These are phyloP conservation scores for Byssoonygena ceratinophila DNA, from an alignment of 2,329 filamentous ascomycete genomes.

Conservation along the genomic window DNA sequence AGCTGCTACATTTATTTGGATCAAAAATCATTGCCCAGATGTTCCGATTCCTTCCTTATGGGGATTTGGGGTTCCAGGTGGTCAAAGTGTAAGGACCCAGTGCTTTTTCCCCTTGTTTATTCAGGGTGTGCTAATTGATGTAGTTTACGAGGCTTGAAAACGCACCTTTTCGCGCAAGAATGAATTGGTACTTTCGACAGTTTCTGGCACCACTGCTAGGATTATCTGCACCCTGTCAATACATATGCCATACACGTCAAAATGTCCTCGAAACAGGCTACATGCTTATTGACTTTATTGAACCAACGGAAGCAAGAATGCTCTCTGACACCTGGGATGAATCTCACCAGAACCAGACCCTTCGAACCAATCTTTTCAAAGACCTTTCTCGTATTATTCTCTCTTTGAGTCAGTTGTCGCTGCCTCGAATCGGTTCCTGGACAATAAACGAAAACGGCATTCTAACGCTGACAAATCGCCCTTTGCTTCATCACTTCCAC, in stretches of 20 bases:
- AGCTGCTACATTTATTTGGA: slow-evolving; percentile 15
- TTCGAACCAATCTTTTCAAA: slow-evolving; percentile 19
- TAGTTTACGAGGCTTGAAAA: neutral
- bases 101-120: neutral
- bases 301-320: slow-evolving; percentile 17
- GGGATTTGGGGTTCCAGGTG: slow-evolving; percentile 21
- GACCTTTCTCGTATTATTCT: slow-evolving; percentile 21
- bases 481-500: slow-evolving; percentile 26
- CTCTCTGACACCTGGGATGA: slow-evolving; percentile 21
- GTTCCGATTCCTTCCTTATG: slow-evolving; percentile 15
- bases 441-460: slow-evolving; percentile 23
- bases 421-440: slow-evolving; percentile 29
- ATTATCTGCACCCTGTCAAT: neutral
- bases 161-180: neutral
- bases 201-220: neutral
- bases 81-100: slow-evolving; percentile 16
- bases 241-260: neutral
- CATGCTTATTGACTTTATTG: slow-evolving; percentile 20
- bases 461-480: slow-evolving; percentile 29
- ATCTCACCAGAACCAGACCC: neutral
- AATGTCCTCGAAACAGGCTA: slow-evolving; percentile 16
- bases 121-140: neutral
- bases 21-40: slow-evolving; percentile 10
- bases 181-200: neutral
- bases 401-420: slow-evolving; percentile 17